Conservation (phyloP, 345 rosid species). For the Eucalyptus curtisii region DNA sequence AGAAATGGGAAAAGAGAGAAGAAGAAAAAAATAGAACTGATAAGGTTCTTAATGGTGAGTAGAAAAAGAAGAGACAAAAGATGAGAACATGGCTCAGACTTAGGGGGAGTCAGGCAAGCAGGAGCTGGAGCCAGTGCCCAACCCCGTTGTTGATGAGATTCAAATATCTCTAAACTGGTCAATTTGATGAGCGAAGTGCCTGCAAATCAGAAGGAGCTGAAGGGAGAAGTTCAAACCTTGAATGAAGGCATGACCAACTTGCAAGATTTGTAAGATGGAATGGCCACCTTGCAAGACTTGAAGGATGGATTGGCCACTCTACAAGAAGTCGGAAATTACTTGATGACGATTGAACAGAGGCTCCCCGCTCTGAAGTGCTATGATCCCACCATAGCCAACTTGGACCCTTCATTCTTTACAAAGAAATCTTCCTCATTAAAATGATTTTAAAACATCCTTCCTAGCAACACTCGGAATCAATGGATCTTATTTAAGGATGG, state of each 20-base stretch:
- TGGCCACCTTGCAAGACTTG: not conserved
- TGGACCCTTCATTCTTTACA: no score
- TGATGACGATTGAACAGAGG: no score
- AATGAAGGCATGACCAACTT: not conserved
- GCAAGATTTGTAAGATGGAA: not conserved
- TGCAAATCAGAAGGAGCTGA: not conserved
- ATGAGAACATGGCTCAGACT: not conserved
- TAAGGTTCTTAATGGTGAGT: not conserved
- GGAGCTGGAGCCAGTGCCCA: not conserved
- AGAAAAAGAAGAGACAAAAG: not conserved
- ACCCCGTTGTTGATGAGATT: not conserved
- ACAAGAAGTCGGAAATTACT: not conserved
- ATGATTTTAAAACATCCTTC: no score
- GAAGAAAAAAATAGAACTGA: not conserved
- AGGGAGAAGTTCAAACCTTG: not conserved
- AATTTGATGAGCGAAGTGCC: not conserved
- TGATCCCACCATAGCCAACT: no score
- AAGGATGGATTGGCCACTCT: not conserved
- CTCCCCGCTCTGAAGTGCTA: no score
- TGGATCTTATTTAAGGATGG: not conserved
- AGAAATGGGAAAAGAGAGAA: not conserved
- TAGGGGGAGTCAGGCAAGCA: no score
- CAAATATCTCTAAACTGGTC: not conserved
- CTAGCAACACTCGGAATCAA: not conserved
- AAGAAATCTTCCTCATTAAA: no score